These are phyloP conservation scores for Pilaira anomala DNA, from an alignment of 192 early-diverging fungal species.

Conservation along the genomic window DNA sequence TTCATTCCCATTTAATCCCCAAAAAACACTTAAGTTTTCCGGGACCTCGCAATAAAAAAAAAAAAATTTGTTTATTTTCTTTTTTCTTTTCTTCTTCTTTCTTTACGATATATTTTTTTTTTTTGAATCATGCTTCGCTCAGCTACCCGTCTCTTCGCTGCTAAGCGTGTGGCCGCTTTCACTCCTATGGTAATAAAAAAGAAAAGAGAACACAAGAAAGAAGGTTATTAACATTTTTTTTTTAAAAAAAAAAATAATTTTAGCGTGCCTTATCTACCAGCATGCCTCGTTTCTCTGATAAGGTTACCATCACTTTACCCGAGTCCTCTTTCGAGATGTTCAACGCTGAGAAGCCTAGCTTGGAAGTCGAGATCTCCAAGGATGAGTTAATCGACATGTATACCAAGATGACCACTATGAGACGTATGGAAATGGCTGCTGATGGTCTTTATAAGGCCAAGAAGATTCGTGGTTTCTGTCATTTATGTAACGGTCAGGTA, in stretches of 20 bases:
- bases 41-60: slow-evolving; percentile 6
- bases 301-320: slow-evolving; percentile 68
- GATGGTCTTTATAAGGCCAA: slow-evolving; percentile 96
- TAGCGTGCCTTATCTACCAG: slow-evolving; percentile 42
- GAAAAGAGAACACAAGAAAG: background rate
- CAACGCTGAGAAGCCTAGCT: slow-evolving; percentile 72
- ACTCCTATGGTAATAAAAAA: slow-evolving; percentile 12
- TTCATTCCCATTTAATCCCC: background rate
- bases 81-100: slow-evolving; percentile 11
- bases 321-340: slow-evolving; percentile 76
- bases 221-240: background rate
- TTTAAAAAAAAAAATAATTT: background rate
- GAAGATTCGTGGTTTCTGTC: slow-evolving; percentile 97
- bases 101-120: slow-evolving; percentile 15
- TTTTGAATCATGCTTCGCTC: slow-evolving; percentile 34
- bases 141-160: slow-evolving; percentile 33
- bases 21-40: background rate
- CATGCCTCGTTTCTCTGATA: slow-evolving; percentile 31
- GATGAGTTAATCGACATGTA: slow-evolving; percentile 80
- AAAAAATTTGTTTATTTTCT: background rate
- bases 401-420: slow-evolving; percentile 82
- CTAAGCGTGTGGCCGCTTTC: slow-evolving; percentile 20
- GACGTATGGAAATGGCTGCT: slow-evolving; percentile 90
- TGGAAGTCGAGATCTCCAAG: slow-evolving; percentile 62
- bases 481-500: slow-evolving; percentile 96